Evolutionary conservation across 2,329 filamentous ascomycete species (phyloP).

Genomic region (Nemania sp.): DNA sequence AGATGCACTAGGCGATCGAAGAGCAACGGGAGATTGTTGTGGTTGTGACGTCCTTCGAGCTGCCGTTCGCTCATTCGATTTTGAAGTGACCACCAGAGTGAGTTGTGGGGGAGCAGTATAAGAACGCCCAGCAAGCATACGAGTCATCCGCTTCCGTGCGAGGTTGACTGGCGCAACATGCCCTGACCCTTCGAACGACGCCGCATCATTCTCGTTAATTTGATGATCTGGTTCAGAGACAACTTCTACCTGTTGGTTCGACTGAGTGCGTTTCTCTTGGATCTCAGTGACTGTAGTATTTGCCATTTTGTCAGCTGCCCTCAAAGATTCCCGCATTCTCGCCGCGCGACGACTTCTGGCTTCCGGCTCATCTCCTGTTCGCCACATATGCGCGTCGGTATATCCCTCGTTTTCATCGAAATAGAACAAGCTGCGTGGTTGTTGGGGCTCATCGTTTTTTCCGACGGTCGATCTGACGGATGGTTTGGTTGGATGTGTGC

Average conservation of each 20-base stretch:
- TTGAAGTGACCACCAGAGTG: constrained; percentile 46
- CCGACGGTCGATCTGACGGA: neutral
- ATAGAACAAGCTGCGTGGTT: neutral
- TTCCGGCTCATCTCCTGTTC: neutral
- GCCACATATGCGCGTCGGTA: neutral
- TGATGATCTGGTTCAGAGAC: constrained; percentile 4
- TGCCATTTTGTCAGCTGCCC: neutral
- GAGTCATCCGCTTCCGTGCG: constrained; percentile 36
- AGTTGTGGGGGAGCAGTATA: constrained; percentile 47
- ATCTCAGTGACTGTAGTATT: neutral
- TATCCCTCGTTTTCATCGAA: neutral
- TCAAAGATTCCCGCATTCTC: neutral
- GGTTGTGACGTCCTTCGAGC: constrained; percentile 29
- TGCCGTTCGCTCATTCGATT: constrained; percentile 24
- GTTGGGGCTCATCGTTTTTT: neutral
- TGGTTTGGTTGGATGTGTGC: neutral
- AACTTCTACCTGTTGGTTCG: neutral
- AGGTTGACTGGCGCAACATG: constrained; percentile 35
- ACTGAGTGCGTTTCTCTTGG: neutral
- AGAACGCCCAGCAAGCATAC: constrained; percentile 41
- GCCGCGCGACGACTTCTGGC: neutral
- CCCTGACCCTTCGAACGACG: constrained; percentile 37
- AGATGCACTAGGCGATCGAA: constrained; percentile 50
- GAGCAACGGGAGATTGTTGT: constrained; percentile 32
- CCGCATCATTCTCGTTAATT: constrained; percentile 24